Conservation (phyloP, 2,329 filamentous ascomycete species). For the Phyllosticta capitalensis region DNA sequence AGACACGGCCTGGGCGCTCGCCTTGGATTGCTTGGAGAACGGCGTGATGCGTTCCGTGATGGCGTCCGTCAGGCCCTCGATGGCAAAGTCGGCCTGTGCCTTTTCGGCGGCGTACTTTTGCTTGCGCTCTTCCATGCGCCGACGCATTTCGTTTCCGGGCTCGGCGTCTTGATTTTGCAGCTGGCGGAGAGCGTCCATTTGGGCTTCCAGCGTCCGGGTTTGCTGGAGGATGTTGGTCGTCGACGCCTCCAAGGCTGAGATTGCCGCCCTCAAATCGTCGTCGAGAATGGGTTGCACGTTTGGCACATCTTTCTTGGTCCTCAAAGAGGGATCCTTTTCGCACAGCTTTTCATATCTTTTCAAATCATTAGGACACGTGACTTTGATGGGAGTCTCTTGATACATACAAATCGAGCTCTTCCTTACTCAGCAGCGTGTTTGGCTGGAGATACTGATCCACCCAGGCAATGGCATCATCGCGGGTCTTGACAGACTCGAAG, state of each 20-base stretch:
- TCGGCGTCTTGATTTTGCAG: constrained; percentile 39
- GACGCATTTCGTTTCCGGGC: constrained; percentile 29
- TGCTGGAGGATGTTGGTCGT: constrained; percentile 57
- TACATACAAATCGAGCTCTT: constrained; percentile 39
- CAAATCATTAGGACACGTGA: neutral
- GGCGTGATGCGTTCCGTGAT: constrained; percentile 25
- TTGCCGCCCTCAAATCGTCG: constrained; percentile 50
- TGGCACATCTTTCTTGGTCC: constrained; percentile 22
- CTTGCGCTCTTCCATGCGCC: constrained; percentile 29
- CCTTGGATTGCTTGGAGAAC: constrained; percentile 40
- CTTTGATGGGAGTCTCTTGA: neutral
- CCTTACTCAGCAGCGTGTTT: constrained; percentile 37
- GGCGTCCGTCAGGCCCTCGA: constrained; percentile 21
- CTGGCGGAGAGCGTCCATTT: constrained; percentile 52
- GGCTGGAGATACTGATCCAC: constrained; percentile 38
- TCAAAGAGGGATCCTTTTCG: constrained; percentile 24
- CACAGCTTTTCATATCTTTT: constrained; percentile 24
- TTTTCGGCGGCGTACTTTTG: constrained; percentile 31
- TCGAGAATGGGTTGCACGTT: constrained; percentile 44
- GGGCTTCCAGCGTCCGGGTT: constrained; percentile 50
- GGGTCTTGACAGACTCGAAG: constrained; percentile 35
- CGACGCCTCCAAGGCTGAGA: constrained; percentile 54
- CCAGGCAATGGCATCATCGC: constrained; percentile 33
- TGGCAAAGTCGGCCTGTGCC: constrained; percentile 31
- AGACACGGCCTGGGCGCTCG: constrained; percentile 37